Conservation (phyloP, 495 filamentous ascomycete genomes). For the Hypoxylon cercidicola region DNA sequence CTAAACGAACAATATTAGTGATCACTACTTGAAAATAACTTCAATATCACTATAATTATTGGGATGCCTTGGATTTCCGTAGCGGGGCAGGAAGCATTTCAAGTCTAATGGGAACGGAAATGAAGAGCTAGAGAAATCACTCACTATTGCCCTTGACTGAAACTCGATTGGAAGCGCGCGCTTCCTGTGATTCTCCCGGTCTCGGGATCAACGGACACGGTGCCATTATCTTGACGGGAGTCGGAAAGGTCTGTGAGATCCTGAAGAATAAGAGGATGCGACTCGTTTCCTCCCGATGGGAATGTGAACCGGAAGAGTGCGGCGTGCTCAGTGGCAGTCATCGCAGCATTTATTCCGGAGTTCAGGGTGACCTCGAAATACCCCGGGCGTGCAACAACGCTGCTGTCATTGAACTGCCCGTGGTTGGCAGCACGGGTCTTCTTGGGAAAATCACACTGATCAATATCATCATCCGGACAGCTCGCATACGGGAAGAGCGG, state of each 20-base stretch:
- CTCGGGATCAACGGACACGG: slow-evolving; percentile 60
- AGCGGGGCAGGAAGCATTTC: neutral
- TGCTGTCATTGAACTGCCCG: slow-evolving; percentile 57
- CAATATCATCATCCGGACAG: slow-evolving; percentile 72
- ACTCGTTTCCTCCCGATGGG: slow-evolving; percentile 55
- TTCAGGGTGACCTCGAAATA: slow-evolving; percentile 72
- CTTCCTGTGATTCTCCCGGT: slow-evolving; percentile 73
- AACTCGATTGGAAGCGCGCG: slow-evolving; percentile 75
- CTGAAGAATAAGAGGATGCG: slow-evolving; percentile 69
- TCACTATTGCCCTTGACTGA: slow-evolving; percentile 71
- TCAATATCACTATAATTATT: neutral
- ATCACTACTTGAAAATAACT: neutral
- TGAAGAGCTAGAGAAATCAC: slow-evolving; percentile 10
- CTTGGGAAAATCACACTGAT: slow-evolving; percentile 71
- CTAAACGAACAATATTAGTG: slow-evolving; percentile 12
- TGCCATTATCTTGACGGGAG: slow-evolving; percentile 70
- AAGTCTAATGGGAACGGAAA: neutral
- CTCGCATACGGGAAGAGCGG: slow-evolving; percentile 74
- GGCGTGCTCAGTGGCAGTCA: slow-evolving; percentile 72
- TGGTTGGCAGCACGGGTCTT: slow-evolving; percentile 43
- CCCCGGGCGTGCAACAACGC: slow-evolving; percentile 69
- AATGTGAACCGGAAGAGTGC: slow-evolving; percentile 78
- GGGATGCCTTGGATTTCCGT: neutral
- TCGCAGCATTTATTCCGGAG: slow-evolving; percentile 69
- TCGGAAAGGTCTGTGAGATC: slow-evolving; percentile 74